Conservation (phyloP, 441 rosid species). For the Gossypium schwendimanii region DNA sequence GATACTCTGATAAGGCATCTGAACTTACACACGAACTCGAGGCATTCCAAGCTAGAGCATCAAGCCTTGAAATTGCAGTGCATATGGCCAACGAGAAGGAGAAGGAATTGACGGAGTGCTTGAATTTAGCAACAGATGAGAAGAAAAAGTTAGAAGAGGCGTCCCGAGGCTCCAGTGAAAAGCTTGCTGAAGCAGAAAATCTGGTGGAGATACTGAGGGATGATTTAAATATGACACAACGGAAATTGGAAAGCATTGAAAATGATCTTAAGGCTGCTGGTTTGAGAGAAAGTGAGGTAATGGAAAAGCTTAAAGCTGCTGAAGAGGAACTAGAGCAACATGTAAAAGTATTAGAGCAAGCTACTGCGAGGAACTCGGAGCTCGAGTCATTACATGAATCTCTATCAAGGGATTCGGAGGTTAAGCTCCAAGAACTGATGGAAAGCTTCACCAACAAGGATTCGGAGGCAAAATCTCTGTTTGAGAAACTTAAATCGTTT, state of each 20-base stretch:
- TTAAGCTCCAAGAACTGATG: constrained; percentile 39
- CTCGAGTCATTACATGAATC: constrained; percentile 56
- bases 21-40: constrained; percentile 69
- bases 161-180: constrained; percentile 35
- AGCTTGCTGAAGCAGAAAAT: constrained; percentile 68
- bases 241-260: constrained; percentile 54
- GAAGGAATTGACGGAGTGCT: constrained; percentile 47
- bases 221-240: constrained; percentile 57
- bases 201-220: constrained; percentile 55
- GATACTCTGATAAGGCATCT: constrained; percentile 37
- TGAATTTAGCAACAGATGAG: constrained; percentile 50
- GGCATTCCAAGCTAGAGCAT: constrained; percentile 56
- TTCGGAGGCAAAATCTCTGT: constrained; percentile 45
- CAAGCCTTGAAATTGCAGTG: constrained; percentile 68
- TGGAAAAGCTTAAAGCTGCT: constrained; percentile 67
- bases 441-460: constrained; percentile 46
- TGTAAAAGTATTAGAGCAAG: constrained; percentile 47
- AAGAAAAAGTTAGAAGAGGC: constrained; percentile 63
- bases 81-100: constrained; percentile 59
- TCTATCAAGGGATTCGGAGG: constrained; percentile 52
- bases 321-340: constrained; percentile 64
- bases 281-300: constrained; percentile 50
- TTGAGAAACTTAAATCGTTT: constrained; percentile 40
- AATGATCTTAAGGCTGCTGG: constrained; percentile 57
- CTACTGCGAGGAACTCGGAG: constrained; percentile 43